Conservation (phyloP, 1,284 basidiomycete species). For the Boletus semigastroideus region DNA sequence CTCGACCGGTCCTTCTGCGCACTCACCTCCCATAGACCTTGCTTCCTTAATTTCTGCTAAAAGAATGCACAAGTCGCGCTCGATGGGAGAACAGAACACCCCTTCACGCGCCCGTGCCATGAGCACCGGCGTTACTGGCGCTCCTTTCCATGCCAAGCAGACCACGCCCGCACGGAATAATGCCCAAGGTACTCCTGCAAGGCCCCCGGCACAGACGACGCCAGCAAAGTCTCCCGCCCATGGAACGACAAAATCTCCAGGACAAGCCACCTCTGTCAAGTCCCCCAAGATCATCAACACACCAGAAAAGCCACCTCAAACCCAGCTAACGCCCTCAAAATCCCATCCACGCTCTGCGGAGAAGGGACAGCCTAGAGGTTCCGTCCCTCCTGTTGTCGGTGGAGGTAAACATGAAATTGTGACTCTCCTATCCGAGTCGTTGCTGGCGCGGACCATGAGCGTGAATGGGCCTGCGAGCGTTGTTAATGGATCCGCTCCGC, state of each 20-base stretch:
- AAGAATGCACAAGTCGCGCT: slow-evolving; percentile 18
- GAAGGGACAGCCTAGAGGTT: slow-evolving; percentile 25
- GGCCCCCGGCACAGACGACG: slow-evolving; percentile 16
- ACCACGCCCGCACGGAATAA: slow-evolving; percentile 13
- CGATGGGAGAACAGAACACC: slow-evolving; percentile 11
- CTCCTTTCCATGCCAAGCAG: slow-evolving; percentile 12
- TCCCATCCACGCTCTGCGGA: slow-evolving; percentile 16
- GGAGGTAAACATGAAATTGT: slow-evolving; percentile 17
- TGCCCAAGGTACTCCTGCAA: slow-evolving; percentile 17
- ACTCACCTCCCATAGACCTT: slow-evolving; percentile 23
- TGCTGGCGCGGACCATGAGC: slow-evolving; percentile 17
- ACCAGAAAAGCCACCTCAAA: slow-evolving; percentile 16
- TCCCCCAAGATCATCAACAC: slow-evolving; percentile 25
- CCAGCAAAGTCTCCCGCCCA: slow-evolving; percentile 19
- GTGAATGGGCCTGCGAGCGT: slow-evolving; percentile 20
- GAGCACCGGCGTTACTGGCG: slow-evolving; percentile 18
- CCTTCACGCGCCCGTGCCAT: slow-evolving; percentile 23
- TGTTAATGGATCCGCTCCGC: slow-evolving; percentile 17
- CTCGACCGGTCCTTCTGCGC: slow-evolving; percentile 18
- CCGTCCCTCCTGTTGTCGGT: slow-evolving; percentile 19
- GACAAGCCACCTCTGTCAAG: slow-evolving; percentile 20
- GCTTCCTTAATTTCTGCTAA: slow-evolving; percentile 26
- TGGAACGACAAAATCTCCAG: slow-evolving; percentile 23
- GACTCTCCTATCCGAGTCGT: slow-evolving; percentile 25
- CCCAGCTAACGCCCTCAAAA: slow-evolving; percentile 22